Base-by-base conservation (phyloP, 2,329 filamentous ascomycete genomes). In the Pseudopyricularia cyperi region DNA sequence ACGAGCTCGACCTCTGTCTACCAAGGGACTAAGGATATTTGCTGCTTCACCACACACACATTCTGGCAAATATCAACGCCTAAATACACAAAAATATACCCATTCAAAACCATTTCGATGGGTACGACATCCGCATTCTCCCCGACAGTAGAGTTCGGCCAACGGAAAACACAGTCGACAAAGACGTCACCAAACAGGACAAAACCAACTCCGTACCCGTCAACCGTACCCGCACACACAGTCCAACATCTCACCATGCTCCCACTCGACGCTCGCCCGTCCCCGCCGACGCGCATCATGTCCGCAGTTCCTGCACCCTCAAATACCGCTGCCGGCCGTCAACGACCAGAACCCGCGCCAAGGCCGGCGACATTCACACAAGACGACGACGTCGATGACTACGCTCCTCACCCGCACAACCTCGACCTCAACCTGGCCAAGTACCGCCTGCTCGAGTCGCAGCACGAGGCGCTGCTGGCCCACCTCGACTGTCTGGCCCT, bases 371-470 rank as follows among this genome's bases (percentile, higher is more conserved):
- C 17, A 42, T 11, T 42, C 37, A 11, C 12, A 1, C 7, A 42
- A 2, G 37, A 42, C 37, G 37, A 42, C n/a, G 37, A 42, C 2
- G 17, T 19, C 17, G 7, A 26, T 4, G 48, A 22, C 34, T 33
- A 30, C 19, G 19, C 19, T 11, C 48, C 33, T 3, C 48, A 50
- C 48, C 57, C 60, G 51, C 66, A 69, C 55, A 66, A 66, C 59
- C 71, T 71, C 56, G 69, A 69, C 57, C 68, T 76, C 37, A 71
- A 72, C 51, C 65, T 80, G 60, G 74, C 77, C 59, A 71, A 76
- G 57, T 80, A 79, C 55, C 66, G 78, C 52, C 62, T 75, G 22
- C 66, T 80, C 7, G 71, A 76, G 52, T 71, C 73, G 55, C 73
- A 78, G 59, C 76, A 79, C 60, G 71, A 79, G 54, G 71, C 73